These are phyloP conservation scores for Trichophyton simii DNA, from an alignment of 2,329 filamentous ascomycete species.

Conservation along the genomic window DNA sequence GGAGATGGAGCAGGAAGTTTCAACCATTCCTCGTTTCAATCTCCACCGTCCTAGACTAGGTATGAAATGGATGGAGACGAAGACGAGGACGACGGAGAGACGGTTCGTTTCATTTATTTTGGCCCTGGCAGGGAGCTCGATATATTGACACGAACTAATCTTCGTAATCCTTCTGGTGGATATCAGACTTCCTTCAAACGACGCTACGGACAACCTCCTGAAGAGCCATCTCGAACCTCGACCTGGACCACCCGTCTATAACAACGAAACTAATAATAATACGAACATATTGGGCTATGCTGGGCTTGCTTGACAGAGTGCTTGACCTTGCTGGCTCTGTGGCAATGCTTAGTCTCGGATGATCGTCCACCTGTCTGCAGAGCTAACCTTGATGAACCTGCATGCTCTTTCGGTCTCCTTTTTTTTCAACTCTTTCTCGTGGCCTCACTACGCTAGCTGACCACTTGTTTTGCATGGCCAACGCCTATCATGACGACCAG, in stretches of 20 bases:
- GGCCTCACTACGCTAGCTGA: not conserved
- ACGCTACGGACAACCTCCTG: not conserved
- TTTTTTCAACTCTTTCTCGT: not conserved
- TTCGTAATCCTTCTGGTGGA: not conserved
- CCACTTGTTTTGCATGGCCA: not conserved
- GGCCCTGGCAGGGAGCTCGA: not conserved
- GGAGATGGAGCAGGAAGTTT: not conserved
- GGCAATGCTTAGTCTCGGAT: slow-evolving; percentile 3
- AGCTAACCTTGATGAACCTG: not conserved
- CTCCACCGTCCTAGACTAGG: not conserved
- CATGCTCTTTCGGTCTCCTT: not conserved
- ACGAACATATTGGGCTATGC: not conserved
- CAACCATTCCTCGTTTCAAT: not conserved
- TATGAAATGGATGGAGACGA: not conserved
- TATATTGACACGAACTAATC: not conserved
- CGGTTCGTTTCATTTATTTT: not conserved
- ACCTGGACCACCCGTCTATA: not conserved
- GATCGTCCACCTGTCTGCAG: not conserved
- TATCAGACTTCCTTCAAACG: not conserved
- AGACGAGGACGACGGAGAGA: not conserved
- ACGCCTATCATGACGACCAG: not conserved
- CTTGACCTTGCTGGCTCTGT: not conserved
- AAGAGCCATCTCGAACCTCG: not conserved
- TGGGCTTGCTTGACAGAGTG: not conserved
- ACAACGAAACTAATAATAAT: not conserved